Evolutionary conservation across 1,139 yeast genomes (phyloP).

Genomic region (Blastobotrys aristatus): DNA sequence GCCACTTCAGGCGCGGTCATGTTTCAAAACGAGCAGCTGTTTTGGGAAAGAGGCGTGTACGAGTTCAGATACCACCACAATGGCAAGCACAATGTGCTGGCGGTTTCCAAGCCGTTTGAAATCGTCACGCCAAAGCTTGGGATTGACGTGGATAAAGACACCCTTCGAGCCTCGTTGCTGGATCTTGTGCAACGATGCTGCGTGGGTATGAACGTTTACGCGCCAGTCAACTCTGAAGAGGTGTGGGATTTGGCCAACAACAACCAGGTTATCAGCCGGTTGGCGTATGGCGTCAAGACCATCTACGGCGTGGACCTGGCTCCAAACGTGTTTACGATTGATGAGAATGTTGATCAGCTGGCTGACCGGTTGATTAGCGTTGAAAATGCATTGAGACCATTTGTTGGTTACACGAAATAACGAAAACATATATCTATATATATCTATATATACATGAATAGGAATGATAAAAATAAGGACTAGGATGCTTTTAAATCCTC

Average conservation of each 20-base stretch:
- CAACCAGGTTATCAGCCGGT: conserved; percentile 25
- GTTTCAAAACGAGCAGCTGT: conserved; percentile 49
- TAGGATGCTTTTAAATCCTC: conserved; percentile 18
- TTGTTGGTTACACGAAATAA: conserved; percentile 22
- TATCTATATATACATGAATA: conserved; percentile 2
- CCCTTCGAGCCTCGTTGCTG: conserved; percentile 28
- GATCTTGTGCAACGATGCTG: conserved; percentile 27
- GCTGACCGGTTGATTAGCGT: conserved; percentile 30
- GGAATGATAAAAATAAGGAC: conserved; percentile 1
- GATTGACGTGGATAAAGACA: conserved; percentile 35
- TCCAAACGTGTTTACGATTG: conserved; percentile 31
- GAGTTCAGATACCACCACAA: conserved; percentile 72
- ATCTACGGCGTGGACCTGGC: conserved; percentile 35
- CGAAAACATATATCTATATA: too few species aligned
- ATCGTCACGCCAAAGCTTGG: conserved; percentile 44
- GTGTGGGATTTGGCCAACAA: conserved; percentile 28
- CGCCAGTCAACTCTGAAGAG: conserved; percentile 26
- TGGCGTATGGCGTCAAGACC: conserved; percentile 31
- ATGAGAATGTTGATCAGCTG: conserved; percentile 28
- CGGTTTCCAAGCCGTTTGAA: conserved; percentile 68
- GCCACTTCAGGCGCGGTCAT: conserved; percentile 45
- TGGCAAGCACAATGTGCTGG: conserved; percentile 66
- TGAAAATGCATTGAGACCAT: conserved; percentile 30
- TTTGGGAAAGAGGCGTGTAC: conserved; percentile 69
- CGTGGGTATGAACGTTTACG: conserved; percentile 20